These are phyloP conservation scores for Xylaria nigripes DNA, from an alignment of 495 filamentous ascomycete genomes.

Conservation along the genomic window DNA sequence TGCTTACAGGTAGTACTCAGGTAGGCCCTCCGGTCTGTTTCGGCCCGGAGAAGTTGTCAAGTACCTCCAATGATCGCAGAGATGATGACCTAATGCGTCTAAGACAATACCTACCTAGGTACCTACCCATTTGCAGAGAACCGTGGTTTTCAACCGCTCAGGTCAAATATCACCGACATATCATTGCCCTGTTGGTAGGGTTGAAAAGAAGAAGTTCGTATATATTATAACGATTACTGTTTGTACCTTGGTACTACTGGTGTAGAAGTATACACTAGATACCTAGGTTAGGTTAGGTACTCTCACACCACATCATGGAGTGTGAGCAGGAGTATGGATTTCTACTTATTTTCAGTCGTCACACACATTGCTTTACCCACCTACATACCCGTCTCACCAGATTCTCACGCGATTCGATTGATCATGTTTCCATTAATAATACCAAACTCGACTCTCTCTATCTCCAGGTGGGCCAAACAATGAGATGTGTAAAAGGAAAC, in stretches of 20 bases:
- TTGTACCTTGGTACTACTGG: no score
- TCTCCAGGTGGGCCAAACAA: background rate
- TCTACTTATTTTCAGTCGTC: no score
- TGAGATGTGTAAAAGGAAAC: background rate
- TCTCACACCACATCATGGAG: no score
- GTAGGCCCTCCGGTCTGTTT: no score
- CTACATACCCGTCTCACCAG: background rate
- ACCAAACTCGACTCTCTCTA: background rate
- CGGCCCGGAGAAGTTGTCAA: no score
- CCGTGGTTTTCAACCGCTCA: background rate
- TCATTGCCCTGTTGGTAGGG: background rate
- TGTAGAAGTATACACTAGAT: no score
- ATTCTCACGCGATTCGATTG: background rate
- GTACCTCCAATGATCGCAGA: background rate
- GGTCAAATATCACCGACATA: background rate
- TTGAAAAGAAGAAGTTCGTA: no score
- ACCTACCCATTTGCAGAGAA: background rate
- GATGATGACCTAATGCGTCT: background rate
- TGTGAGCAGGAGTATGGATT: no score
- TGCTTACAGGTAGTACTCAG: background rate
- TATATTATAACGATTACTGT: no score
- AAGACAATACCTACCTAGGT: background rate
- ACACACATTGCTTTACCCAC: background rate
- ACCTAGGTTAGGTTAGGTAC: no score
- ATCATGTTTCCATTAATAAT: background rate